Evolutionary conservation across 106 monocot species (phyloP).

Genomic region (Hemerocallis citrina): DNA sequence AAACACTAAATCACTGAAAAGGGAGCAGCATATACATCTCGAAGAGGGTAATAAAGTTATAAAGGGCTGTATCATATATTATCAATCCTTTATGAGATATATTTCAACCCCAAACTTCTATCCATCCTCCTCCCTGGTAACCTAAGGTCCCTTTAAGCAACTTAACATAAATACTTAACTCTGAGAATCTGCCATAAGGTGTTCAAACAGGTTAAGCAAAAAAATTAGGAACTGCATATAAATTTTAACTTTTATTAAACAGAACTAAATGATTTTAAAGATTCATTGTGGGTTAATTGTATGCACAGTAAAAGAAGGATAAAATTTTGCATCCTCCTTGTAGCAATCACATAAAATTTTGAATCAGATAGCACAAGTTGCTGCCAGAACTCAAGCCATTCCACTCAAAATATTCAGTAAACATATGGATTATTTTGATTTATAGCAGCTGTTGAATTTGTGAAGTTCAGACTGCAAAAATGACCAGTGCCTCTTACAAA

Average conservation of each 20-base stretch:
- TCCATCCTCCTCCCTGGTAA: background rate
- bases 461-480: background rate
- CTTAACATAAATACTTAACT: background rate
- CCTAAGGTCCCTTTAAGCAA: background rate
- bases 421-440: background rate
- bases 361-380: background rate
- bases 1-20: no score
- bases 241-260: background rate
- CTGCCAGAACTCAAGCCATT: background rate
- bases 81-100: background rate
- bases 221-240: background rate
- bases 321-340: background rate
- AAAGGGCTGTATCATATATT: background rate
- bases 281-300: no score
- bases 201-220: background rate
- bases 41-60: background rate
- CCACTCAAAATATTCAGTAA: background rate
- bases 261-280: no score
- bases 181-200: no score
- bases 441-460: background rate
- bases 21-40: background rate
- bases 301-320: no score
- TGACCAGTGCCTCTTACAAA: background rate
- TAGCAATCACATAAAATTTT: background rate
- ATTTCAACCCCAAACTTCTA: background rate